A percentile compares a stretch with the other conserved stretches of the same genome.
These are phyloP conservation scores for Xylaria sp. DNA, from an alignment of 2,329 filamentous ascomycete genomes.

Conservation along the genomic window DNA sequence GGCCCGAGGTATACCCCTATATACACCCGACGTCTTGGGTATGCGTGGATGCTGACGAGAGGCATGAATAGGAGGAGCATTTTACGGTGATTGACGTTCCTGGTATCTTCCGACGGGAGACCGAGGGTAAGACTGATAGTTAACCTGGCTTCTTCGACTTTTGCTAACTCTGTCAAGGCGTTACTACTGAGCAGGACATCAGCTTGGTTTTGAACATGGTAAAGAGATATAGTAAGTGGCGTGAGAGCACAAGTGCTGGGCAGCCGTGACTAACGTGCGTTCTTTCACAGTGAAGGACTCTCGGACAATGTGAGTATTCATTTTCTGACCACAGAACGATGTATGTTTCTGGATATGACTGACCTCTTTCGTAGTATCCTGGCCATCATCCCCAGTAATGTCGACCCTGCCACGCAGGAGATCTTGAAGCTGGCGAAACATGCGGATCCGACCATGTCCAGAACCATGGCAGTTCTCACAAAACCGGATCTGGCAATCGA, in stretches of 20 bases:
- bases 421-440: constrained; percentile 36
- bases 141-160: background rate
- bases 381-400: constrained; percentile 34
- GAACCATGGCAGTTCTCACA: constrained; percentile 38
- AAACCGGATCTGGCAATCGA: constrained; percentile 50
- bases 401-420: constrained; percentile 37
- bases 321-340: background rate
- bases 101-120: constrained; percentile 44
- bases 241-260: background rate
- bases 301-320: constrained; percentile 39
- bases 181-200: constrained; percentile 43
- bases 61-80: constrained; percentile 34
- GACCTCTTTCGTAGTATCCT: constrained; percentile 23
- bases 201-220: constrained; percentile 44
- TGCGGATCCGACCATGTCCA: constrained; percentile 28
- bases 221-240: constrained; percentile 35
- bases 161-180: constrained; percentile 23
- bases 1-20: constrained; percentile 34
- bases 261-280: background rate
- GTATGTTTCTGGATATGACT: background rate
- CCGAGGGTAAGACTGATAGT: constrained; percentile 27
- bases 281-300: constrained; percentile 33
- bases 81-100: constrained; percentile 52
- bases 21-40: background rate
- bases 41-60: constrained; percentile 1